These are phyloP conservation scores for Aspergillus sclerotialis DNA, from an alignment of 2,329 filamentous ascomycete genomes.

Conservation along the genomic window DNA sequence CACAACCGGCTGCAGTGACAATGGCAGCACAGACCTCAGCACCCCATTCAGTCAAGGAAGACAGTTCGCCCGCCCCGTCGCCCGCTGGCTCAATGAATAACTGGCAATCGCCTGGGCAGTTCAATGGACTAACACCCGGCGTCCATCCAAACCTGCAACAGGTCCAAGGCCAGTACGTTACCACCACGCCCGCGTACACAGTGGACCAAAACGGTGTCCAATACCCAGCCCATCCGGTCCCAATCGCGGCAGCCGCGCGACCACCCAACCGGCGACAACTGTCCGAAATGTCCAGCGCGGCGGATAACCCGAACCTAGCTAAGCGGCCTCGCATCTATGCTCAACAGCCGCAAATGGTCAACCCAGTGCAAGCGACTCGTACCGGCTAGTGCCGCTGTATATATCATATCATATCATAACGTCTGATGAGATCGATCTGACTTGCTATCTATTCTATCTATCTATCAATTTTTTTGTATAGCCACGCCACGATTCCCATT, in stretches of 20 bases:
- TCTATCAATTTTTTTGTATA: too few species aligned
- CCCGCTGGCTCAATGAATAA: slow-evolving; percentile 52
- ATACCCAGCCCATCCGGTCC: slow-evolving; percentile 29
- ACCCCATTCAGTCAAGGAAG: slow-evolving; percentile 54
- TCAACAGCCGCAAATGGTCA: slow-evolving; percentile 40
- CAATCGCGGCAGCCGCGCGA: slow-evolving; percentile 21
- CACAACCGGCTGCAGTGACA: slow-evolving; percentile 34
- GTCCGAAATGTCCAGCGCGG: slow-evolving; percentile 53
- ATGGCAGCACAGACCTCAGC: slow-evolving; percentile 44
- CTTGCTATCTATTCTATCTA: too few species aligned
- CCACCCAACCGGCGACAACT: slow-evolving; percentile 50
- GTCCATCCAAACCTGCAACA: slow-evolving; percentile 42
- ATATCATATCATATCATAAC: too few species aligned
- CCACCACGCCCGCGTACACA: slow-evolving; percentile 31
- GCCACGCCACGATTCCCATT: too few species aligned
- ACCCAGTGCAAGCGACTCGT: slow-evolving; percentile 44
- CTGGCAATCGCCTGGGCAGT: slow-evolving; percentile 57
- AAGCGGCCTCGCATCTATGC: slow-evolving; percentile 56
- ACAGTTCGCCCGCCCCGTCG: slow-evolving; percentile 57
- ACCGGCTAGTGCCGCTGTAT: slow-evolving; percentile 18
- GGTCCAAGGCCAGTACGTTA: slow-evolving; percentile 37
- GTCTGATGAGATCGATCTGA: too few species aligned
- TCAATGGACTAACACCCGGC: slow-evolving; percentile 49
- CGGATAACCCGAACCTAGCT: slow-evolving; percentile 45
- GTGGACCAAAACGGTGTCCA: slow-evolving; percentile 35